Base-by-base conservation (phyloP, 176 grass and related monocot species). In the Cocos nucifera region DNA sequence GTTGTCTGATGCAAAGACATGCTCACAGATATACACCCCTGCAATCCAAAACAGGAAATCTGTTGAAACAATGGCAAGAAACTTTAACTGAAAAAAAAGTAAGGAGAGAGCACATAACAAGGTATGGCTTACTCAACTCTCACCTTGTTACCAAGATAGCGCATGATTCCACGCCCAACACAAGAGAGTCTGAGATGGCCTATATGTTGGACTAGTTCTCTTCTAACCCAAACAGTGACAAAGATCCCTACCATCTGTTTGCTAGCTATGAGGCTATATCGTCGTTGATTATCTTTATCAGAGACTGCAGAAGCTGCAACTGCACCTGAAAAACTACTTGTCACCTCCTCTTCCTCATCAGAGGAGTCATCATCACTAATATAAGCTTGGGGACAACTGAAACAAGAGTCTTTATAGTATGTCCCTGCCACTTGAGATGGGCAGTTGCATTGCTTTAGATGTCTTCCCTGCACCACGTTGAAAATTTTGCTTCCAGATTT, bases 161-260 rank as follows among this genome's bases (percentile, higher is more conserved):
- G 83, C 92, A 96, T 90, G 58, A 90, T 85, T 35, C 92, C 92
- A 24, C 87, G 78, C 48, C 92, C 86, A 21, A 96, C 83, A 60
- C 79, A 87, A 63, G 80, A 82, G 76, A 96, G 54, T 20, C 87
- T 60, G 57, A 96, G 76, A 51, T 96, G 87, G 54, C 87, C 75
- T 22, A 96, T 54, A 62, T 90, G 83, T 61, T 60, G 75, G 56
- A 90, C 69, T 17, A 96, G 68, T 64, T 82, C 87, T 18, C 74
- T 71, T 73, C 83, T 59, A n/a, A 81, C 80, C 92, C 92, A 96
- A 55, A 87, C 73, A 26, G 83, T 90, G 35, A 77, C 63, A 72
- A 96, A 96, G 53, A 96, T 89, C 23, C 92, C 92, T 12, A 96
- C 92, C 92, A 96, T 90, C 73, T 96, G 83, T 63, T 87, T 96